A percentile compares a stretch with the other conserved stretches of the same genome.
Conservation (phyloP, 1,284 basidiomycete genomes). For the Earliella scabrosa region DNA sequence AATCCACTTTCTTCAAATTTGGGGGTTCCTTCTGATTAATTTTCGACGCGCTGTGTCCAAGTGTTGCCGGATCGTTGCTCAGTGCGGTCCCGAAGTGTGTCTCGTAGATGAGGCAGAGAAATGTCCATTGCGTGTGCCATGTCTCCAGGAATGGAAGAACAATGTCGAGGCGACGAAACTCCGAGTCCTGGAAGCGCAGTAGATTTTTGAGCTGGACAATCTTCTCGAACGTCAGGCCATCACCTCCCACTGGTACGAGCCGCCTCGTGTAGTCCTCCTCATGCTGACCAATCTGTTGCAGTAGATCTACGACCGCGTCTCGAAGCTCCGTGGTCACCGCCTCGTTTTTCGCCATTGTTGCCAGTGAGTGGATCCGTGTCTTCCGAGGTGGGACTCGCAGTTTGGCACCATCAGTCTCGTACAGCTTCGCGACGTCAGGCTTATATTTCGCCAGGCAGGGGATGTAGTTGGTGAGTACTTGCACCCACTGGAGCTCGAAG, state of each 20-base stretch:
- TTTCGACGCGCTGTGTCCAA: neutral
- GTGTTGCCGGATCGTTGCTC: neutral
- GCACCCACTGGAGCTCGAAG: neutral
- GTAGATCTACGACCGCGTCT: neutral
- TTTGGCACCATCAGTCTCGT: neutral
- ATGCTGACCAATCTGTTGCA: neutral
- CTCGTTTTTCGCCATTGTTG: neutral
- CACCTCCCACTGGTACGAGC: neutral
- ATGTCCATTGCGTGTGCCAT: neutral
- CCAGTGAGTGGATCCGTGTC: neutral
- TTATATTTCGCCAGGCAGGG: neutral
- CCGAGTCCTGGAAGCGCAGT: neutral
- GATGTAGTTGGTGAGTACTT: neutral
- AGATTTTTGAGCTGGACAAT: neutral
- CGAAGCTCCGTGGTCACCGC: neutral
- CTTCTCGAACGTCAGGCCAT: neutral
- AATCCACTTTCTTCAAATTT: constrained; percentile 5
- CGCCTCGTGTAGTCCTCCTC: neutral
- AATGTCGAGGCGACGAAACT: neutral
- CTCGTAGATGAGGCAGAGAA: neutral
- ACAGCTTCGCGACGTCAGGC: neutral
- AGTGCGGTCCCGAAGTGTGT: neutral
- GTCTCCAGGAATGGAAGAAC: neutral
- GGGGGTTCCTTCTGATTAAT: constrained; percentile 1
- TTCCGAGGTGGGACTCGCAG: neutral